These are phyloP conservation scores for Dothideomycetes sp. DNA, from an alignment of 2,329 filamentous ascomycete genomes.

Conservation along the genomic window DNA sequence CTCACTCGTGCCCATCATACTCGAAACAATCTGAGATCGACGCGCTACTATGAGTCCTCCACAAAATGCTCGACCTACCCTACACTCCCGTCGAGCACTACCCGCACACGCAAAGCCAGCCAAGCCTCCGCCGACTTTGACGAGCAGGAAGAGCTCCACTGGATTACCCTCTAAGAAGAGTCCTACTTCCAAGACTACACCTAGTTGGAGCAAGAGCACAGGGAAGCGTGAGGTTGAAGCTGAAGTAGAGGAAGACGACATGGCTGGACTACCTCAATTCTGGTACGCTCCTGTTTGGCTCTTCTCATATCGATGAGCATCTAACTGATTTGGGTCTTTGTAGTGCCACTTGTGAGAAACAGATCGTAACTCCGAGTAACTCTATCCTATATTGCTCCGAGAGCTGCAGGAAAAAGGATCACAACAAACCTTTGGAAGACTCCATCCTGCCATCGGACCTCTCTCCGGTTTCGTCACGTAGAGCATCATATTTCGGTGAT, in stretches of 20 bases:
- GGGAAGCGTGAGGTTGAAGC: slow-evolving; percentile 9
- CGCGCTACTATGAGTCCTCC: slow-evolving; percentile 13
- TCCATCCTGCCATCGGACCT: slow-evolving; percentile 11
- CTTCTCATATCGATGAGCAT: slow-evolving; percentile 1
- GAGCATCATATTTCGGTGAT: slow-evolving; percentile 21
- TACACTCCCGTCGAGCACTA: slow-evolving; percentile 16
- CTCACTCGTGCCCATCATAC: too few relatives aligned
- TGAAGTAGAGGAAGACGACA: slow-evolving; percentile 36
- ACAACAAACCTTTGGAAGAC: slow-evolving; percentile 25
- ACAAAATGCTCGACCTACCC: slow-evolving; percentile 16
- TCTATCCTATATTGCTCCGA: slow-evolving; percentile 54
- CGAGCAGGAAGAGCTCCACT: slow-evolving; percentile 8
- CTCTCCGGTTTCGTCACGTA: slow-evolving; percentile 12
- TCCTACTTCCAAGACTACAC: neutral
- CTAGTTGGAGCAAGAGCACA: slow-evolving; percentile 12
- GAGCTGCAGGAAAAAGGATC: slow-evolving; percentile 38
- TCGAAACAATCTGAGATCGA: too few relatives aligned
- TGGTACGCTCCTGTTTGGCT: slow-evolving; percentile 32
- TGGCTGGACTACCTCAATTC: slow-evolving; percentile 43
- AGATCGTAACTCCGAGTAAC: slow-evolving; percentile 51
- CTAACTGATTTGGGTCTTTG: neutral
- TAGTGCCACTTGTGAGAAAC: slow-evolving; percentile 54
- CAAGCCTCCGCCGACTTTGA: slow-evolving; percentile 14
- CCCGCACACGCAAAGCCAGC: slow-evolving; percentile 16
- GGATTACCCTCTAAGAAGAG: slow-evolving; percentile 2